Conservation (phyloP, 2,329 filamentous ascomycete species). For the Fusarium graminum region DNA sequence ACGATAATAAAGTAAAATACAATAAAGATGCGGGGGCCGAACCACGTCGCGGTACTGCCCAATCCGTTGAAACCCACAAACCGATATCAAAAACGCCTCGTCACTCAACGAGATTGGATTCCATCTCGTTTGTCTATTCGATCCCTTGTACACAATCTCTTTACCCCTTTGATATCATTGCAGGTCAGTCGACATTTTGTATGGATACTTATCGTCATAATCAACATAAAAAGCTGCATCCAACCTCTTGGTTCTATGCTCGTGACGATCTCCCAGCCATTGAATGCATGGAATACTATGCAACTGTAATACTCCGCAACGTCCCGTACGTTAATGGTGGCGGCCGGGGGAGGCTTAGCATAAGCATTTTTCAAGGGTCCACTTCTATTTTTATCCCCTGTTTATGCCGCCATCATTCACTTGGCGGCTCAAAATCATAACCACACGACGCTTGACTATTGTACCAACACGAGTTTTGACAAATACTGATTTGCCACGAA, state of each 20-base stretch:
- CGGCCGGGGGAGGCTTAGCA: constrained; percentile 37
- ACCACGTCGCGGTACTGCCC: constrained; percentile 13
- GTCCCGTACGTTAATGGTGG: constrained; percentile 10
- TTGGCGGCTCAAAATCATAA: constrained; percentile 33
- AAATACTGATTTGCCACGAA: not conserved
- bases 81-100: constrained; percentile 20
- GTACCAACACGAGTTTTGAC: constrained; percentile 7
- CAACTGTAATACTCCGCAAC: too few relatives aligned
- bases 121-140: constrained; percentile 25
- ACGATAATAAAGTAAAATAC: constrained; percentile 3
- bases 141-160: constrained; percentile 10
- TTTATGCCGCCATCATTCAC: constrained; percentile 31
- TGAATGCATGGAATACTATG: not conserved
- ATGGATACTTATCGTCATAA: constrained; percentile 14
- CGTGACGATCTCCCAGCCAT: constrained; percentile 10
- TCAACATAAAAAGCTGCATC: not conserved
- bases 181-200: not conserved
- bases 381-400: constrained; percentile 41
- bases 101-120: constrained; percentile 30
- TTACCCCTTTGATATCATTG: constrained; percentile 2
- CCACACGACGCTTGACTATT: constrained; percentile 3
- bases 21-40: constrained; percentile 15
- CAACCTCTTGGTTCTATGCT: constrained; percentile 23
- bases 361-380: constrained; percentile 9
- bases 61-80: constrained; percentile 1